Evolutionary conservation across 2,329 filamentous ascomycete genomes (phyloP).

Genomic region (Aspergillus fumigatiaffinis): DNA sequence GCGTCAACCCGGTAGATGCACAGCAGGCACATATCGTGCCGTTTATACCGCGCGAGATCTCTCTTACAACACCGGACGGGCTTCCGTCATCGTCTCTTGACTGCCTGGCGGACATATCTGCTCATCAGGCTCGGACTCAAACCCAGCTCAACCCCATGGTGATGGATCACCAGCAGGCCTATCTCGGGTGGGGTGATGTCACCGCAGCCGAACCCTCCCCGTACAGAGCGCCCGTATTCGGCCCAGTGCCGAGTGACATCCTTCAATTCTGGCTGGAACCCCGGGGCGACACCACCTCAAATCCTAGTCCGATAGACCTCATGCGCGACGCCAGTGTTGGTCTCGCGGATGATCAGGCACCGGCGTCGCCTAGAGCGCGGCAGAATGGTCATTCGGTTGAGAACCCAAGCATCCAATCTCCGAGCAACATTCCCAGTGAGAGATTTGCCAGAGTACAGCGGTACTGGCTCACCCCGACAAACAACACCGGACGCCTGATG

Average conservation of each 20-base stretch:
- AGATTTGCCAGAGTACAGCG: constrained; percentile 41
- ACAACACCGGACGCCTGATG: constrained; percentile 37
- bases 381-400: constrained; percentile 20
- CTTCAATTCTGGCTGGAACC: constrained; percentile 36
- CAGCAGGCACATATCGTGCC: constrained; percentile 14
- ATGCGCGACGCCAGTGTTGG: constrained; percentile 23
- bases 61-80: constrained; percentile 27
- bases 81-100: constrained; percentile 37
- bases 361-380: constrained; percentile 20
- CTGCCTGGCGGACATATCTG: constrained; percentile 36
- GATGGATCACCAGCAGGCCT: constrained; percentile 27
- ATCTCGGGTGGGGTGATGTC: constrained; percentile 30
- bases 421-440: constrained; percentile 36
- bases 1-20: constrained; percentile 10
- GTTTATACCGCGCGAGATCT: constrained; percentile 20
- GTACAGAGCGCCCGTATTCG: constrained; percentile 22
- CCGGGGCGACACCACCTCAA: constrained; percentile 26
- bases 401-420: constrained; percentile 17
- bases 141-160: constrained; percentile 25
- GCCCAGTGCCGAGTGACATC: constrained; percentile 28
- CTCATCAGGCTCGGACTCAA: constrained; percentile 30
- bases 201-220: constrained; percentile 17
- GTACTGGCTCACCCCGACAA: constrained; percentile 40
- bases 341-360: constrained; percentile 18
- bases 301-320: constrained; percentile 28